These are phyloP conservation scores for Alternaria panax DNA, from an alignment of 2,329 filamentous ascomycete genomes.

Conservation along the genomic window DNA sequence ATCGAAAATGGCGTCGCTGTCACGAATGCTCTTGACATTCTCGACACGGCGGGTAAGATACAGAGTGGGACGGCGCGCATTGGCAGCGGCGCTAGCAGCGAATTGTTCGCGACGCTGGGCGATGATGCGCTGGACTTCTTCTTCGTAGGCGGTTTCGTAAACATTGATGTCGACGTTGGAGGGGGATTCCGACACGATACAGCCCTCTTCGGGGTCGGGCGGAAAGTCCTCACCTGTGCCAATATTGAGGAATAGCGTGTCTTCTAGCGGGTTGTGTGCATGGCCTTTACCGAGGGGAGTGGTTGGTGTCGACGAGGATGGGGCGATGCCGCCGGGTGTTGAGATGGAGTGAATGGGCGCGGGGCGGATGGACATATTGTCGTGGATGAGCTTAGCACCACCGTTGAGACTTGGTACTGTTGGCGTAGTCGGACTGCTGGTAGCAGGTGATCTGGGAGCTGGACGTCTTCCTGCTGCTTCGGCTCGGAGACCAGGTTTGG, in stretches of 20 bases:
- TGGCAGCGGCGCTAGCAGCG: constrained; percentile 17
- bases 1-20: constrained; percentile 45
- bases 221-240: constrained; percentile 66
- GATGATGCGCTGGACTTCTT: constrained; percentile 78
- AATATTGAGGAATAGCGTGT: constrained; percentile 76
- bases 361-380: constrained; percentile 44
- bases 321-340: constrained; percentile 18
- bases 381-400: constrained; percentile 40
- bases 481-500: constrained; percentile 25
- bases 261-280: constrained; percentile 69
- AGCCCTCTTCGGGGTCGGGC: constrained; percentile 40
- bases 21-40: constrained; percentile 49
- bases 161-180: constrained; percentile 84
- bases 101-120: constrained; percentile 50
- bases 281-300: constrained; percentile 60
- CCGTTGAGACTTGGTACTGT: constrained; percentile 25
- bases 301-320: constrained; percentile 30
- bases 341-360: constrained; percentile 30
- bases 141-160: constrained; percentile 86
- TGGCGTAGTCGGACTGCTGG: constrained; percentile 30
- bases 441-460: constrained; percentile 13
- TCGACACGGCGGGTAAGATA: constrained; percentile 63
- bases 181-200: constrained; percentile 81
- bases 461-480: constrained; percentile 14
- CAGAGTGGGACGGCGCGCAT: constrained; percentile 57